Evolutionary conservation across 164 flowering plant species (phyloP), one percentile per base, ranked within the genome.

Genomic region (Litsea cubeba): DNA sequence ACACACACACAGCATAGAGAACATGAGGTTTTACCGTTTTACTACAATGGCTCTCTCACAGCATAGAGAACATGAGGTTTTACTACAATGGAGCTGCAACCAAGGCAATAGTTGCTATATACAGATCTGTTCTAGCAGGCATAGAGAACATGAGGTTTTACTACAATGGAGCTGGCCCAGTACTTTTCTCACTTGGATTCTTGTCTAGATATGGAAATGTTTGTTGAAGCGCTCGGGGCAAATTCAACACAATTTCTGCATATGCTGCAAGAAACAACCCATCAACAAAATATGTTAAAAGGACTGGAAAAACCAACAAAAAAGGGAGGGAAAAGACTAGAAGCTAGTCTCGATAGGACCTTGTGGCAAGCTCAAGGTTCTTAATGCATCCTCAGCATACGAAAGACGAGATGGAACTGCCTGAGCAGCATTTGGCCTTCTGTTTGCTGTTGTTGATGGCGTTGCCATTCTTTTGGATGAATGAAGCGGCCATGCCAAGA

Each of bases 331-430:
- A 30, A 14, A 65, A 30, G n/a, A 28, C 8, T 12, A 74, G 50
- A 70, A 60, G 35, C 54, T 65, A 79, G 18, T 40, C 66, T 7
- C 23, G 7, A 75, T 49, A 60, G 58, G 12, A 95, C 98, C 98
- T 91, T 95, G 91, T 65, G 99, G 98, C 77, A 96, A 84, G 84
- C 90, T 84, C 89, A 86, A 83, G 26, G 81, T 86, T 72, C 83
- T 81, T 57, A 96, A 82, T 72, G 97, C 97, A 75, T 94, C 95
- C 84, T 96, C 99, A 1, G 98, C 97, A 78, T 85, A 89, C 12
- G 90, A 46, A 62, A 94, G 83, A 62, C 91, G 98, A 76, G 87
- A 78, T 0, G 97, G 99, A 72, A 78, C 75, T 11, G 82, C 72
- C n/a, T 81, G 87, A 71, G 77, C 75, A 32, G 79, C 83, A 0